phyloP scores from a whole-genome alignment of 2,329 filamentous ascomycete genomes.

The Diaporthe nobilis region DNA sequence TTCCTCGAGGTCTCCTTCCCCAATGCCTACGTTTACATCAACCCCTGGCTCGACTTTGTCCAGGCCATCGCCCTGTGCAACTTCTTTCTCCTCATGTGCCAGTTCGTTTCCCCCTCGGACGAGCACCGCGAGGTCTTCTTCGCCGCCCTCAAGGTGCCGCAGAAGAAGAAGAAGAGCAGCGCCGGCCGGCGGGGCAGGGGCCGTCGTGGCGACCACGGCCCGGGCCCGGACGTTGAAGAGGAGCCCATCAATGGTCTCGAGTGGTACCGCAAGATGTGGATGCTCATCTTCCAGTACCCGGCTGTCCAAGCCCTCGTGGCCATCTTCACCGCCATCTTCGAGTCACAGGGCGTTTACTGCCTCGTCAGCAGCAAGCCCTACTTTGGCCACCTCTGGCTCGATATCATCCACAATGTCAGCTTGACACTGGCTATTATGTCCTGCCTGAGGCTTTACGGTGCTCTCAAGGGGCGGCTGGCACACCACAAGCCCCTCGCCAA shows the following conservation, averaged over 20 bases:
- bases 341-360: constrained; percentile 50
- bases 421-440: constrained; percentile 47
- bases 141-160: constrained; percentile 50
- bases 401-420: constrained; percentile 47
- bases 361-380: constrained; percentile 47
- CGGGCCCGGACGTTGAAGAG: constrained; percentile 34
- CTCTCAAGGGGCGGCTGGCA: constrained; percentile 46
- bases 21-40: constrained; percentile 55
- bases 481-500: constrained; percentile 51
- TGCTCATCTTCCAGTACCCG: constrained; percentile 58
- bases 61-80: constrained; percentile 57
- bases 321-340: constrained; percentile 54
- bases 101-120: constrained; percentile 55
- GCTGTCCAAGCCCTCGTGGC: constrained; percentile 55
- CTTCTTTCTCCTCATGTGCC: constrained; percentile 61
- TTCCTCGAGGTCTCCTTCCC: constrained; percentile 56
- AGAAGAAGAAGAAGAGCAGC: constrained; percentile 46
- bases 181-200: constrained; percentile 20
- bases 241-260: constrained; percentile 48
- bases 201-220: not conserved
- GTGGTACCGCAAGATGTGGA: constrained; percentile 52
- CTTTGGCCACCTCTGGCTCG: constrained; percentile 51
- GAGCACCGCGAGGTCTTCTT: constrained; percentile 54
- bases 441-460: constrained; percentile 48
- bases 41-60: constrained; percentile 55